phyloP scores from a whole-genome alignment of 768 basidiomycete species.

The Leccinum arenicola region DNA sequence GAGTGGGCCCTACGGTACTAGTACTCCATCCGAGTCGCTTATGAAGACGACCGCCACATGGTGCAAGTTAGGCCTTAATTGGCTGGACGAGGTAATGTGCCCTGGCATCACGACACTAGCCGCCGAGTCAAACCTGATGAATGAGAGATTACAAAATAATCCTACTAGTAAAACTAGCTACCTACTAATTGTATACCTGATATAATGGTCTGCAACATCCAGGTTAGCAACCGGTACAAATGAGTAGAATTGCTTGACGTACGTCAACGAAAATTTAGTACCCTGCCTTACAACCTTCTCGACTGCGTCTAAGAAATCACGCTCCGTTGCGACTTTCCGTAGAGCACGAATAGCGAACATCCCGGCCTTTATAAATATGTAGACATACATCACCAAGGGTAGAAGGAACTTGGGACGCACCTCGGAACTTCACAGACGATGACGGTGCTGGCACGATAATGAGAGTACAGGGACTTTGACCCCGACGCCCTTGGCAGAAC shows the following conservation, averaged over 20 bases:
- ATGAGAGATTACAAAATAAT: slow-evolving; percentile 14
- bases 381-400: slow-evolving; percentile 84
- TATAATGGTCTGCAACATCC: slow-evolving; percentile 65
- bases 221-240: not conserved
- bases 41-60: slow-evolving; percentile 11
- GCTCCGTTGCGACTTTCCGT: slow-evolving; percentile 94
- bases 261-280: slow-evolving; percentile 97
- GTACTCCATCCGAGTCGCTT: not conserved
- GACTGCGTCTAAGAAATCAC: slow-evolving; percentile 96
- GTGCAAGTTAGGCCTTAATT: not conserved
- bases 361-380: slow-evolving; percentile 84
- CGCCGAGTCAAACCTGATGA: not conserved
- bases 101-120: not conserved
- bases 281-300: slow-evolving; percentile 99
- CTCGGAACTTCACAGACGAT: no score
- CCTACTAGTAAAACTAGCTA: slow-evolving; percentile 2
- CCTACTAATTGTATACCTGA: slow-evolving; percentile 85
- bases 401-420: slow-evolving; percentile 14
- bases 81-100: not conserved
- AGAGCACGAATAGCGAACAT: slow-evolving; percentile 99
- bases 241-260: slow-evolving; percentile 31
- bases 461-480: no score
- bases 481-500: no score
- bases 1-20: no score
- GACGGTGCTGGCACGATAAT: no score